Percentiles rank a stretch among this genome's conserved stretches.
These are phyloP conservation scores for apple (Malus domestica) DNA, from an alignment of 306 rosid species.

Conservation along the genomic window DNA sequence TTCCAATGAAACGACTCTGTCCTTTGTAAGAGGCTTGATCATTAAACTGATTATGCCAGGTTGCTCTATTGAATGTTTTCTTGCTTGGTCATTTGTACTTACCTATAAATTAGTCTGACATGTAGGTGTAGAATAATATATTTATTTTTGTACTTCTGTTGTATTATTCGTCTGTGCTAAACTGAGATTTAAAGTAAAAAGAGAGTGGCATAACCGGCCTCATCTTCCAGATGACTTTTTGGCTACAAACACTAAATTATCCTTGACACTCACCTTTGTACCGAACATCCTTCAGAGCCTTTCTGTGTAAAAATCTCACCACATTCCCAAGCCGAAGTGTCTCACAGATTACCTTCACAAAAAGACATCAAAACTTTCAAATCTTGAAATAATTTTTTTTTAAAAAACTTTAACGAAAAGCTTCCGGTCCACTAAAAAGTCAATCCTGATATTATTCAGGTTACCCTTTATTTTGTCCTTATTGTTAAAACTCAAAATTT, in stretches of 20 bases:
- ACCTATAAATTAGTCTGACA: no score
- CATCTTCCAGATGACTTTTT: slow-evolving; percentile 4
- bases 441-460: no score
- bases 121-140: no score
- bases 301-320: slow-evolving; percentile 94
- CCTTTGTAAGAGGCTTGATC: neutral
- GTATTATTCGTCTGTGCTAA: no score
- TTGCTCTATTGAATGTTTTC: no score
- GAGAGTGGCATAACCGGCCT: neutral
- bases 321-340: slow-evolving; percentile 91
- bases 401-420: no score
- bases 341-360: slow-evolving; percentile 79
- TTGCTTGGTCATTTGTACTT: no score
- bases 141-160: no score
- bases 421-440: no score
- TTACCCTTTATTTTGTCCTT: no score
- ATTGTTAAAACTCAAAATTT: no score
- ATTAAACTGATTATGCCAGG: neutral
- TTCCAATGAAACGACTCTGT: neutral
- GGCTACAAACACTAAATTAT: slow-evolving; percentile 6
- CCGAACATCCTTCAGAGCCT: slow-evolving; percentile 73
- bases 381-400: neutral
- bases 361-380: neutral
- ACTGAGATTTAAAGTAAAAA: neutral
- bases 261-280: slow-evolving; percentile 56